Evolutionary conservation across 1,284 basidiomycete species (phyloP), one percentile per base, ranked within the genome.

Genomic region (Sporisorium graminicola): DNA sequence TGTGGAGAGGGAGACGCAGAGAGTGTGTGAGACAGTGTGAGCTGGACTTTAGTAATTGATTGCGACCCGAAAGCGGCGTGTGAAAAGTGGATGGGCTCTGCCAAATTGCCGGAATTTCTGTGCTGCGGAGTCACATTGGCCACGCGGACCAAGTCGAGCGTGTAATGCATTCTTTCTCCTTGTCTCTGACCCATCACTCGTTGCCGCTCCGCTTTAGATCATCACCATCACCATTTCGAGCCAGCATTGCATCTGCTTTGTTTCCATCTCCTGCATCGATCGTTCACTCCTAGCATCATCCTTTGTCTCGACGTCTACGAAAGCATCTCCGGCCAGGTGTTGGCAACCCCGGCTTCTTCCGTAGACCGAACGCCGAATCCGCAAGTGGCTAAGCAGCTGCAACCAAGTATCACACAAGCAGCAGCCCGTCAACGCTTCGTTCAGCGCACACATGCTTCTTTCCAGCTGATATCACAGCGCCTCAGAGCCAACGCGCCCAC

Each of bases 71-170:
- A 22, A 58, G 35, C 50, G 7, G 67, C 61, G 67, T 69, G 67
- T 69, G 61, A 69, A 69, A 69, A 64, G 47, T 47, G 61, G 56
- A 64, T 56, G 35, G 35, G 13, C 10, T 58, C 27, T 22, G 43
- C 27, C 52, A 27, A 47, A 33, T n/a, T n/a, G n/a, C n/a, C n/a
- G n/a, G n/a, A n/a, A 40, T 40, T 40, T 18, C 37, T 18, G 16
- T n/a, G 14, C 18, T 9, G 37, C 14, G n/a, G 5, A n/a, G 35
- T 35, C 37, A 40, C 37, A 40, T n/a, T n/a, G 40, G 40, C 40
- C 40, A 43, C 40, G 40, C 40, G 18, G 40, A 43, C 1, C 40
- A 20, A 43, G n/a, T 43, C 40, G 13, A 35, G 10, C 35, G 35
- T 14, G 35, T 35, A 10, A 43, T 43, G 14, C 14, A 43, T n/a